These are phyloP conservation scores for Periconia sp. DNA, from an alignment of 2,329 filamentous ascomycete genomes.

Conservation along the genomic window DNA sequence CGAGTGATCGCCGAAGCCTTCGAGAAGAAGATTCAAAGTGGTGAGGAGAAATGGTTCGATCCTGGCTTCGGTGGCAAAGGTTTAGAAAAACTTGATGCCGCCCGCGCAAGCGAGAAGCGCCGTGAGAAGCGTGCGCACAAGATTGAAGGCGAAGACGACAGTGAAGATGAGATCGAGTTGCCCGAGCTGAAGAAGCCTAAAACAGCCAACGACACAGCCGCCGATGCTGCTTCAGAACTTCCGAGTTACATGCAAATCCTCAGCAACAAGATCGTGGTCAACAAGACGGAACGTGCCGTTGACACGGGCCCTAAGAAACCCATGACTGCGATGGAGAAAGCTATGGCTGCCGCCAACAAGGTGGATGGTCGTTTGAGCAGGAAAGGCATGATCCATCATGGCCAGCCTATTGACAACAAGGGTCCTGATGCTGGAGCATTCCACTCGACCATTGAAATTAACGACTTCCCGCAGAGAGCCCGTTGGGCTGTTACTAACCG, in stretches of 20 bases:
- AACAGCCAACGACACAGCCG: constrained; percentile 31
- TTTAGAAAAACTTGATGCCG: constrained; percentile 85
- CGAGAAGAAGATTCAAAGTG: constrained; percentile 86
- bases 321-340: constrained; percentile 67
- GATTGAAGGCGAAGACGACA: constrained; percentile 71
- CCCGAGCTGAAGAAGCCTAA: constrained; percentile 61
- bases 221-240: constrained; percentile 18
- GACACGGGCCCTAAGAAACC: constrained; percentile 59
- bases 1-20: constrained; percentile 67
- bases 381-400: constrained; percentile 84
- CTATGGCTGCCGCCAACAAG: constrained; percentile 83
- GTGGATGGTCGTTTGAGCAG: constrained; percentile 90
- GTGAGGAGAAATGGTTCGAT: constrained; percentile 80
- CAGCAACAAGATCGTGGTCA: constrained; percentile 71
- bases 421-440: constrained; percentile 95
- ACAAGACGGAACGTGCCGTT: constrained; percentile 64
- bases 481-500: constrained; percentile 98
- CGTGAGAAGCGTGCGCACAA: constrained; percentile 77
- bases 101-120: constrained; percentile 82
- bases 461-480: constrained; percentile 98
- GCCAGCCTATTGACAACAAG: constrained; percentile 97
- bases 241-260: constrained; percentile 45
- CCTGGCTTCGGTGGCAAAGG: constrained; percentile 95
- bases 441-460: constrained; percentile 97
- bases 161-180: constrained; percentile 69